These are phyloP conservation scores for Exophiala sp. DNA, from an alignment of 2,329 filamentous ascomycete species.

Conservation along the genomic window DNA sequence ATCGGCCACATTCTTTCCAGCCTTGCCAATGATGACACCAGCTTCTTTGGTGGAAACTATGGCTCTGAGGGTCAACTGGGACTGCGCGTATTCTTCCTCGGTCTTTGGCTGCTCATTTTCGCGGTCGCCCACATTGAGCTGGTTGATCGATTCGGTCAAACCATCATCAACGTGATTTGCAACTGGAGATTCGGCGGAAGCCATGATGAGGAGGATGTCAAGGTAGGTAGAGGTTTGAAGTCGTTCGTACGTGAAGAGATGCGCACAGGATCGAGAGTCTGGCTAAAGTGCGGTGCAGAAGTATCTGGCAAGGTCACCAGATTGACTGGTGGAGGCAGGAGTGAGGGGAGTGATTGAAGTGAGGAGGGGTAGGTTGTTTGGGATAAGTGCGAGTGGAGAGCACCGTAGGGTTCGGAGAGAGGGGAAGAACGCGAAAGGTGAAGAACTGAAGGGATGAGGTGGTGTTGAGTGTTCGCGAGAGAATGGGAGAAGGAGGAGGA, in stretches of 20 bases:
- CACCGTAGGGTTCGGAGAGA: background rate
- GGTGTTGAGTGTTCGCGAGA: background rate
- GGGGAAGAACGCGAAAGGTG: conserved; percentile 5
- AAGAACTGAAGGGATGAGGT: conserved; percentile 3
- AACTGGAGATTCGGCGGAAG: conserved; percentile 52
- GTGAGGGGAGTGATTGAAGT: background rate
- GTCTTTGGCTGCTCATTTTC: conserved; percentile 78
- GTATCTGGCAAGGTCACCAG: too few relatives aligned
- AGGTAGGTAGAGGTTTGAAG: conserved; percentile 9
- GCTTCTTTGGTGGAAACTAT: conserved; percentile 99
- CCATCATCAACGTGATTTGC: conserved; percentile 60
- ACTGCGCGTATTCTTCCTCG: conserved; percentile 92
- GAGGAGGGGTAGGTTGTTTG: conserved; percentile 27
- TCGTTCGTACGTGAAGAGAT: background rate
- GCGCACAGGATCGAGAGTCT: background rate
- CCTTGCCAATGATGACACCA: conserved; percentile 98
- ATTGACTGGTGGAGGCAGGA: too few relatives aligned
- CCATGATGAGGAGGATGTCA: conserved; percentile 49
- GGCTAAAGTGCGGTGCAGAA: too few relatives aligned
- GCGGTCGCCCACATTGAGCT: conserved; percentile 62
- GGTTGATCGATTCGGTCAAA: conserved; percentile 60
- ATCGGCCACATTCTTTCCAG: conserved; percentile 96
- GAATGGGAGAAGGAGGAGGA: conserved; percentile 13
- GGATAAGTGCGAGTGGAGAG: conserved; percentile 7
- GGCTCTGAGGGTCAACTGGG: conserved; percentile 88